These are phyloP conservation scores for Dactylis glomerata DNA, from an alignment of 176 grass and related monocot species.

Conservation along the genomic window DNA sequence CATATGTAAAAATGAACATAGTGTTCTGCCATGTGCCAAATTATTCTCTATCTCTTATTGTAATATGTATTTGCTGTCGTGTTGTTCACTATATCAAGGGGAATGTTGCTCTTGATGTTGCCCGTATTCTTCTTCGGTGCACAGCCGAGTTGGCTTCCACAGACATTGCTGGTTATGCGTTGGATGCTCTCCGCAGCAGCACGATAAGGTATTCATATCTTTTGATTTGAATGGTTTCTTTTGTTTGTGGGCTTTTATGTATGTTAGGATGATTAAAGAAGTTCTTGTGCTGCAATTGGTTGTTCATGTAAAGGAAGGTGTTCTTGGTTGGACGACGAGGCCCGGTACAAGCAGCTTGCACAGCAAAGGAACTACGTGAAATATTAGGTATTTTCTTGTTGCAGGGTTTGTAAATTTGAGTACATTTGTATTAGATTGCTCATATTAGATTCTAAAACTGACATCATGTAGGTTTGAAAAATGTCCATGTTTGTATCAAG, in stretches of 20 bases:
- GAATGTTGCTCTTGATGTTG: slow-evolving; percentile 97
- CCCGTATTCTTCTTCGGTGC: slow-evolving; percentile 75
- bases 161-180: slow-evolving; percentile 85
- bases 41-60: background rate
- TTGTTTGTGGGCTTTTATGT: slow-evolving; percentile 5
- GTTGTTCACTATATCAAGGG: slow-evolving; percentile 45
- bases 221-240: background rate
- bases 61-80: background rate
- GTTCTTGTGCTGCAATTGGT: slow-evolving; percentile 26
- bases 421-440: slow-evolving; percentile 7
- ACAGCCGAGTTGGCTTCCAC: slow-evolving; percentile 69
- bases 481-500: slow-evolving; percentile 61
- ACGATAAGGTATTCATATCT: slow-evolving; percentile 60
- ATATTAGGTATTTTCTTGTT: slow-evolving; percentile 63
- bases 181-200: slow-evolving; percentile 60
- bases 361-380: slow-evolving; percentile 88
- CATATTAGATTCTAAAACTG: background rate
- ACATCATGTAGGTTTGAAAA: slow-evolving; percentile 62
- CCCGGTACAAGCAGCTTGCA: slow-evolving; percentile 88
- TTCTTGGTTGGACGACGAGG: slow-evolving; percentile 85
- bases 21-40: background rate
- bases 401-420: slow-evolving; percentile 2
- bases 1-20: background rate
- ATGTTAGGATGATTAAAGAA: slow-evolving; percentile 9
- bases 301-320: slow-evolving; percentile 60